Conservation (phyloP, 2,329 filamentous ascomycete species). For the Botrytis medusae region DNA sequence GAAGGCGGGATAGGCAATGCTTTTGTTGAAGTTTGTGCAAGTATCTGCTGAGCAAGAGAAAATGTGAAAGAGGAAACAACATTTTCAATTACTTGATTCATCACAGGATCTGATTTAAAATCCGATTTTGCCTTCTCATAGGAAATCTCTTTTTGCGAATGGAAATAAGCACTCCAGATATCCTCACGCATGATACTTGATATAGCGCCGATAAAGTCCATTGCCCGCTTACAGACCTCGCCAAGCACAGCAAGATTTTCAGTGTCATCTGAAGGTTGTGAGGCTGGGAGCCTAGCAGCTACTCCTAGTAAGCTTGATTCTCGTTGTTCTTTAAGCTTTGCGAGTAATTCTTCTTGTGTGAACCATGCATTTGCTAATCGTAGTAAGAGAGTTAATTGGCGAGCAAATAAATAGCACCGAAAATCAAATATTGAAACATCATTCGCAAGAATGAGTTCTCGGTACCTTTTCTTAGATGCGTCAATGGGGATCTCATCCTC, state of each 20-base stretch:
- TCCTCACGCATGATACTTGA: conserved; percentile 80
- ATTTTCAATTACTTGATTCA: conserved; percentile 64
- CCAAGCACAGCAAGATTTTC: conserved; percentile 80
- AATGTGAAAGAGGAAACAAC: conserved; percentile 78
- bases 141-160: conserved; percentile 20
- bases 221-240: conserved; percentile 78
- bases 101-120: conserved; percentile 40
- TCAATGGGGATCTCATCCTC: conserved; percentile 60
- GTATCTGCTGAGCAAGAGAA: conserved; percentile 71
- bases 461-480: conserved; percentile 74
- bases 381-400: conserved; percentile 79
- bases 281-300: conserved; percentile 51
- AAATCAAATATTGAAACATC: conserved; percentile 97
- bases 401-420: conserved; percentile 85
- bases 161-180: conserved; percentile 59
- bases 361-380: conserved; percentile 75
- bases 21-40: conserved; percentile 71
- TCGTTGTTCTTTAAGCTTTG: conserved; percentile 62
- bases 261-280: conserved; percentile 54
- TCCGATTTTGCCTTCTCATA: conserved; percentile 39
- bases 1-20: conserved; percentile 65
- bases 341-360: conserved; percentile 60
- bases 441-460: conserved; percentile 88
- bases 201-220: conserved; percentile 80
- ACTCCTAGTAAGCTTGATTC: conserved; percentile 58